Evolutionary conservation across 2,329 filamentous ascomycete genomes (phyloP), one percentile per base, ranked within the genome.

Genomic region (Hypoxylon sp.): DNA sequence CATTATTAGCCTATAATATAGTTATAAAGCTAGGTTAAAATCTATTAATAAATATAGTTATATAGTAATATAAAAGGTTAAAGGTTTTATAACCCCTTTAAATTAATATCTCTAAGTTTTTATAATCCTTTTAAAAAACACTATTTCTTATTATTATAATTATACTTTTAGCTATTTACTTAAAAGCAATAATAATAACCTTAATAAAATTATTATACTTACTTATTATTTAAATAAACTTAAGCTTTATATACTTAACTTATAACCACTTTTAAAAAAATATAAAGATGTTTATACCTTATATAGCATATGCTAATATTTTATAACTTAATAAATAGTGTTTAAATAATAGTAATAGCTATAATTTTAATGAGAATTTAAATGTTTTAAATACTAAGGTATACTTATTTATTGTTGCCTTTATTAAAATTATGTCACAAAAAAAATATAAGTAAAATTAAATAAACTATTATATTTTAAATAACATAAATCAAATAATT

Each of bases 281-380:
- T 20, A 36, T 36, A 12, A 22, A 6, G 3, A 36, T 50, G 32
- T 20, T 50, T 36, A 50, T 20, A 24, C 8, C 3, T 36, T 36
- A 36, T 36, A 36, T 36, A n/a, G 9, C 9, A 36, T 36, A 36
- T 6, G 14, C 3, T 36, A 36, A 50, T 36, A 50, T 50, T 9
- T 50, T 50, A 50, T 50, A 50, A 36, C 20, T 50, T 33, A 50
- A 20, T 12, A 50, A 24, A 50, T 50, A 36, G 32, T 50, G 18
- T 22, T 50, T 50, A 12, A 22, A 8, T 8, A 7, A 50, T 50
- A 36, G 36, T 20, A 50, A 24, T 2, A 9, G 16, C 12, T 36
- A 22, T 36, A 6, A 3, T 33, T 20, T 20, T 14, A 20, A 14
- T 33, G n/a, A 24, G 24, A 50, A 36, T 22, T 50, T 50, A 50